These are phyloP conservation scores for Pythium monospermum DNA, from an alignment of 352 stramenopile species.

Conservation along the genomic window DNA sequence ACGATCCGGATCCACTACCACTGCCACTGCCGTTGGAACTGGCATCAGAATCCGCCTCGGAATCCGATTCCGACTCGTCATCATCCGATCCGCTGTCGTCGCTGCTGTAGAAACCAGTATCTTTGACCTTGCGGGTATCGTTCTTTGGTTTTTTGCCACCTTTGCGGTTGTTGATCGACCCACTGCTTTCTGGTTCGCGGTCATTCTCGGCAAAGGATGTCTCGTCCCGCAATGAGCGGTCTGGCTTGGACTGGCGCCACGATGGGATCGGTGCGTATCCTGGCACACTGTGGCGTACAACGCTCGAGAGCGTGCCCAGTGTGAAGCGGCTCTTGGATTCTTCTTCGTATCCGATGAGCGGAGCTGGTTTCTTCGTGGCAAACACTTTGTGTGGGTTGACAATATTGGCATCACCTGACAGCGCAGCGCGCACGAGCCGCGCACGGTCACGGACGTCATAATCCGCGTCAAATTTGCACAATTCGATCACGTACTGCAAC, in stretches of 20 bases:
- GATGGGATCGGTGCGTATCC: constrained; percentile 74
- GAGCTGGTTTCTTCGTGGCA: constrained; percentile 72
- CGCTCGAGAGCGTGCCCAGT: constrained; percentile 83
- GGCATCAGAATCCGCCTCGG: constrained; percentile 30
- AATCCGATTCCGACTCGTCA: constrained; percentile 29
- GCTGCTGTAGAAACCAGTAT: constrained; percentile 62
- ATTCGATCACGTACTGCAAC: constrained; percentile 88
- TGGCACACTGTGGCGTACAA: constrained; percentile 80
- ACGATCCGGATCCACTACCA: constrained; percentile 13
- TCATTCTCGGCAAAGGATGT: constrained; percentile 36
- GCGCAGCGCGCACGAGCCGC: constrained; percentile 72
- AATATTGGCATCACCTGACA: constrained; percentile 51
- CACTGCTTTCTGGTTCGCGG: constrained; percentile 2
- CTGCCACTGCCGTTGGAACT: constrained; percentile 15
- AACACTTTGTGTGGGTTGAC: constrained; percentile 77
- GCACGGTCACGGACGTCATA: constrained; percentile 92
- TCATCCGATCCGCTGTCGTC: constrained; percentile 46
- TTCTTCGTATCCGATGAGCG: constrained; percentile 68
- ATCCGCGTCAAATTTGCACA: constrained; percentile 90
- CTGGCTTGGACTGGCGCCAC: constrained; percentile 68
- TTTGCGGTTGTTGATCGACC: constrained; percentile 15
- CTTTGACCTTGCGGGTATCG: constrained; percentile 26
- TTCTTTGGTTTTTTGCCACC: constrained; percentile 24
- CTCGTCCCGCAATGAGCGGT: constrained; percentile 75
- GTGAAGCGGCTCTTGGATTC: constrained; percentile 72